Percentiles rank a stretch among this genome's conserved stretches.
Evolutionary conservation across 768 basidiomycete species (phyloP).

Genomic region (Suillus spraguei): DNA sequence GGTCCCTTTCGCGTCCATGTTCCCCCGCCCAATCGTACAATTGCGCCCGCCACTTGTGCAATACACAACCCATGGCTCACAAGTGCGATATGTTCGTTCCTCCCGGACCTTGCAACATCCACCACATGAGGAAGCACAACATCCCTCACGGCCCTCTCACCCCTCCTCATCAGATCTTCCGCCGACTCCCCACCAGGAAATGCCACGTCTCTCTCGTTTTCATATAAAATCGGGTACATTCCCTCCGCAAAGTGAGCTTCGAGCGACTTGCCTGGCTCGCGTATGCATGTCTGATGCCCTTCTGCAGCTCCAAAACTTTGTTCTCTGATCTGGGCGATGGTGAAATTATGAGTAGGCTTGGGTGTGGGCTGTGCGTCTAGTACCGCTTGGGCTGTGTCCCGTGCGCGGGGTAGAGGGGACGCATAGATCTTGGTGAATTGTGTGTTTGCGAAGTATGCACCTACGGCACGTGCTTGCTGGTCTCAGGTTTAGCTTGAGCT

Average conservation of each 20-base stretch:
- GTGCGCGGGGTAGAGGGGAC: slow-evolving; percentile 67
- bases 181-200: slow-evolving; percentile 75
- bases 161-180: slow-evolving; percentile 61
- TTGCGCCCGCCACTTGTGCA: slow-evolving; percentile 53
- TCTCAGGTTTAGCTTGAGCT: not conserved
- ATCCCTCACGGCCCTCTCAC: slow-evolving; percentile 50
- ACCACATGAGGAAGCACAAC: slow-evolving; percentile 55
- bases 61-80: slow-evolving; percentile 81
- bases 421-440: slow-evolving; percentile 62
- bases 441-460: slow-evolving; percentile 49
- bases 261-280: slow-evolving; percentile 32
- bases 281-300: slow-evolving; percentile 48
- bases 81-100: slow-evolving; percentile 56
- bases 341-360: slow-evolving; percentile 48
- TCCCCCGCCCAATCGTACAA: slow-evolving; percentile 45
- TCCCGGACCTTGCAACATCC: slow-evolving; percentile 41
- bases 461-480: slow-evolving; percentile 72
- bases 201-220: slow-evolving; percentile 35
- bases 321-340: slow-evolving; percentile 51
- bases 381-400: slow-evolving; percentile 61
- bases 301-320: slow-evolving; percentile 74
- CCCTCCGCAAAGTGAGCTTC: slow-evolving; percentile 54
- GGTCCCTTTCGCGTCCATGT: slow-evolving; percentile 15
- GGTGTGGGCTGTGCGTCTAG: slow-evolving; percentile 48
- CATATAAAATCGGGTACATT: slow-evolving; percentile 51